phyloP scores from a whole-genome alignment of 2,329 filamentous ascomycete species.

The Sarocladium brachiariae region DNA sequence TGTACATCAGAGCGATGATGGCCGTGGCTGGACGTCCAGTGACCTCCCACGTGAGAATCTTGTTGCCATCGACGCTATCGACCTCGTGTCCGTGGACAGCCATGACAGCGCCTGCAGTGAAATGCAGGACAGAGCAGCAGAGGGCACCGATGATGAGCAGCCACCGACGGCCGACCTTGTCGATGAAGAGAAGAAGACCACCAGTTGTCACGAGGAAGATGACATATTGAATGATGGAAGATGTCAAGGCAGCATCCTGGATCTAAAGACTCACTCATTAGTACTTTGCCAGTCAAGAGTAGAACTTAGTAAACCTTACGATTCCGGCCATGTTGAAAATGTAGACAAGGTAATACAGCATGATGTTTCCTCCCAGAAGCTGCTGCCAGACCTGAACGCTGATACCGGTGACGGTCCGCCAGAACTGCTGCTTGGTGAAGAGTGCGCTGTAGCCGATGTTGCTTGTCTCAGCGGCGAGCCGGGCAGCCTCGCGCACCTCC shows the following conservation, averaged over 20 bases:
- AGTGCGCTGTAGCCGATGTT: constrained; percentile 34
- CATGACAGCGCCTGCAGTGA: constrained; percentile 42
- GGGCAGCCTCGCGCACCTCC: constrained; percentile 39
- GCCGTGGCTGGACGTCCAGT: constrained; percentile 37
- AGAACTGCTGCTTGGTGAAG: constrained; percentile 42
- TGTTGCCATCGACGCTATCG: constrained; percentile 34
- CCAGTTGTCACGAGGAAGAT: constrained; percentile 48
- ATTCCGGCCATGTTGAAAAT: constrained; percentile 56
- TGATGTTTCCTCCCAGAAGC: constrained; percentile 45
- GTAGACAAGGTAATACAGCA: constrained; percentile 55
- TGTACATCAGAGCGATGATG: constrained; percentile 45
- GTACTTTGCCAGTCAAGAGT: too few species aligned
- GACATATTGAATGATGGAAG: constrained; percentile 48
- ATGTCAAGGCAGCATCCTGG: constrained; percentile 32
- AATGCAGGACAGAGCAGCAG: constrained; percentile 39
- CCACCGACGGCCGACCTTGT: constrained; percentile 39
- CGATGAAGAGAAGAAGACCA: constrained; percentile 40
- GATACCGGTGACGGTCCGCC: constrained; percentile 42
- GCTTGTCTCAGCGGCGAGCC: constrained; percentile 29
- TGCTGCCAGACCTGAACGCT: constrained; percentile 49
- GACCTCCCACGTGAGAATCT: constrained; percentile 38
- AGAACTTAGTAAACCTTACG: constrained; percentile 10
- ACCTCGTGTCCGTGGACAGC: constrained; percentile 39
- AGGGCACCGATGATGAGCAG: constrained; percentile 40
- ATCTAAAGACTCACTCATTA: background rate